phyloP scores from a whole-genome alignment of 2,329 filamentous ascomycete species.

The Penicillium brevicompactum region DNA sequence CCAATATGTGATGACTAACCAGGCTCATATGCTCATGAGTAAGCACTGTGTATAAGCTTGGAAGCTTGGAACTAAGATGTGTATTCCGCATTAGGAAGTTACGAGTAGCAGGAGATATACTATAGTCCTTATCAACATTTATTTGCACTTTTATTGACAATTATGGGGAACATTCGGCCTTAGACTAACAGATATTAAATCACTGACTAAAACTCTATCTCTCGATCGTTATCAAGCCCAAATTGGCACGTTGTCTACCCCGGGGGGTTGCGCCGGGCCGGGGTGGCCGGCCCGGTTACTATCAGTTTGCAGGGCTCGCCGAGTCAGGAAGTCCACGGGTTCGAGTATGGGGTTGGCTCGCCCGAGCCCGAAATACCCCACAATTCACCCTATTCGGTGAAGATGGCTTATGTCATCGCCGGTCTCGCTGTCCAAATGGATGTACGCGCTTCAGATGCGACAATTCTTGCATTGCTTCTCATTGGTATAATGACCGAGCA shows the following conservation, averaged over 20 bases:
- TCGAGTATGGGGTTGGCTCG: conserved; percentile 1
- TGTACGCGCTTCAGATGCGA: neutral
- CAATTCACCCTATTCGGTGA: neutral
- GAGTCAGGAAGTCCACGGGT: neutral
- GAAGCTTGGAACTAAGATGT: too few relatives aligned
- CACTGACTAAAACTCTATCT: conserved; percentile 5
- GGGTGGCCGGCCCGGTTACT: conserved; percentile 7
- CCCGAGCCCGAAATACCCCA: neutral
- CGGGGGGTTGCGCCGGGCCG: conserved; percentile 9
- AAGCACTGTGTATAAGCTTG: too few relatives aligned
- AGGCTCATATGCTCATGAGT: too few relatives aligned
- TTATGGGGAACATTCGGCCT: conserved; percentile 4
- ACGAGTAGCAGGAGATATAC: too few relatives aligned
- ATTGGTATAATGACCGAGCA: neutral
- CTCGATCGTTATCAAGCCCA: neutral
- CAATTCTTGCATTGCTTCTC: neutral
- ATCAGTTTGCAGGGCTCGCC: neutral
- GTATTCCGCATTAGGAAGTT: too few relatives aligned
- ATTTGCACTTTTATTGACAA: neutral
- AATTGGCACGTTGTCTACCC: neutral
- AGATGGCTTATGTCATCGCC: conserved; percentile 5
- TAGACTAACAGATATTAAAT: neutral
- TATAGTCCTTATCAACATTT: too few relatives aligned
- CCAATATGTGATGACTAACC: neutral
- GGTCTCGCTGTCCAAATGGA: neutral